Base-by-base conservation (phyloP, 805 yeast species). In the Torulaspora microellipsoides region DNA sequence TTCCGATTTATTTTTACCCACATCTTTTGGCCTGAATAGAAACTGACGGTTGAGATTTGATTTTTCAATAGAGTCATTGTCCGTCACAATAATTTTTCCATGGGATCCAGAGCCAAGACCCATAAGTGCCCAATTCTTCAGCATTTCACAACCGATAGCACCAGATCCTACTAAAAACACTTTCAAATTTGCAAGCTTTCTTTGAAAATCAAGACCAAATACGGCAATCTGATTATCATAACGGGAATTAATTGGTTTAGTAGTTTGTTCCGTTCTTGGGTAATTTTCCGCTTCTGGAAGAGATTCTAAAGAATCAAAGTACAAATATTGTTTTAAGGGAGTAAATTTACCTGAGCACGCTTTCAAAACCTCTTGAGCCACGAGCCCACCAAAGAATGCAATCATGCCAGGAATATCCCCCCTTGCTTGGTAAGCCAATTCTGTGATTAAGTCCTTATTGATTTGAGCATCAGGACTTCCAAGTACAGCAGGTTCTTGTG, bases 101-200 rank as follows among this genome's bases (percentile, higher is more conserved):
- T 84, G 66, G 31, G 90, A 87, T 33, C 98, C 98, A 17, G 95
- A 76, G 29, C 95, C 98, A 41, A 93, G 70, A 35, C 99, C 99
- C 78, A 90, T 76, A 77, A 93, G 76, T 4, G 99, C 96, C 98
- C 98, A 93, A 62, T 88, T 90, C 69, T 93, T 93, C 59, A 93
- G 74, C 90, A 93, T 91, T 69, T 93, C 99, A 71, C 99, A 93
- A 31, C 99, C 99, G 71, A 93, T 93, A 14, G 99, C 99, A 63
- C 99, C 99, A 1, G 97, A 76, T 35, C 99, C 99, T 32, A 93
- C 99, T 53, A 93, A 72, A 66, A 93, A 91, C 3, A 90, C 88
- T 59, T 80, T 83, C 50, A 85, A 70, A 65, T 90, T 87, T 31
- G 86, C 78, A 45, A 93, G 69, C 34, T 69, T 70, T 58, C 83